Evolutionary conservation across 2,329 filamentous ascomycete species (phyloP).

Genomic region (Pyrenochaeta sp.): DNA sequence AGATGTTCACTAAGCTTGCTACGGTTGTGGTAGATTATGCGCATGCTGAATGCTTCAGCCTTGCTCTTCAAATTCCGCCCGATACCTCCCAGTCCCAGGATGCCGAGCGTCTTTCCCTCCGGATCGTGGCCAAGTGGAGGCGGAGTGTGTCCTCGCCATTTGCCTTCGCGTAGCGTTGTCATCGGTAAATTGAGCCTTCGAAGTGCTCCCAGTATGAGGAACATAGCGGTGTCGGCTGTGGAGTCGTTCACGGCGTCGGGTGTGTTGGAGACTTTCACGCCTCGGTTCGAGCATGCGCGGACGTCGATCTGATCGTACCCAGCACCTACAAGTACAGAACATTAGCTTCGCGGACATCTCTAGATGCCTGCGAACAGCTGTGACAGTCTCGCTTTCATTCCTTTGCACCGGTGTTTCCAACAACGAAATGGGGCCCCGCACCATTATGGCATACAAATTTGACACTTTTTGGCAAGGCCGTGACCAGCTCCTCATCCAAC

Average conservation of each 20-base stretch:
- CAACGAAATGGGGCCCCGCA: constrained; percentile 38
- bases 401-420: background rate
- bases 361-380: background rate
- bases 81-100: constrained; percentile 87
- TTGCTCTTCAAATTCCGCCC: constrained; percentile 79
- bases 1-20: constrained; percentile 65
- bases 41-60: constrained; percentile 79
- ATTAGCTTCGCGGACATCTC: background rate
- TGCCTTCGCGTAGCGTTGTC: constrained; percentile 68
- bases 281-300: constrained; percentile 71
- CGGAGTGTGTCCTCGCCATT: constrained; percentile 69
- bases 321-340: constrained; percentile 62
- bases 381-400: background rate
- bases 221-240: constrained; percentile 83
- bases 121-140: constrained; percentile 76
- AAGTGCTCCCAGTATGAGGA: constrained; percentile 81
- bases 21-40: constrained; percentile 77
- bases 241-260: constrained; percentile 84
- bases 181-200: constrained; percentile 76
- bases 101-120: constrained; percentile 78
- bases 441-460: constrained; percentile 55
- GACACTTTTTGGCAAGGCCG: constrained; percentile 52
- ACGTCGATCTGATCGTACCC: constrained; percentile 88
- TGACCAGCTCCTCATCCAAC: constrained; percentile 75
- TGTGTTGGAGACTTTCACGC: constrained; percentile 78